Percentiles rank a stretch among this genome's conserved stretches.
These are phyloP conservation scores for Podospora pseudocomata DNA, from an alignment of 495 filamentous ascomycete species.

Conservation along the genomic window DNA sequence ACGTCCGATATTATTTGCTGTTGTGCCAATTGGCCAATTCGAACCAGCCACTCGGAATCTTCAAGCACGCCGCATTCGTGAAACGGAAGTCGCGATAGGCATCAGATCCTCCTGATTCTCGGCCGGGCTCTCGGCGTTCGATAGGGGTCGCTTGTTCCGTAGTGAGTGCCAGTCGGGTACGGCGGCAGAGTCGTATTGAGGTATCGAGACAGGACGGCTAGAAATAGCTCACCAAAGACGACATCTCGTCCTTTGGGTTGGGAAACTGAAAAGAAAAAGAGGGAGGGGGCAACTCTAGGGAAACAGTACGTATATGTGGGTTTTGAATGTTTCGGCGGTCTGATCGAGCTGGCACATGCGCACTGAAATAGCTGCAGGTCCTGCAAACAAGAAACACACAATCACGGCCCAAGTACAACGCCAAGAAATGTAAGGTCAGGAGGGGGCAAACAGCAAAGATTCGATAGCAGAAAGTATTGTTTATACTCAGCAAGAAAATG, in stretches of 20 bases:
- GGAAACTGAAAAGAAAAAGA: not conserved
- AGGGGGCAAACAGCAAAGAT: not conserved
- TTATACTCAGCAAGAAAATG: not conserved
- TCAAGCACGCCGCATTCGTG: not conserved
- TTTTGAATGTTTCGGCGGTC: not conserved
- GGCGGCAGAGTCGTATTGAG: not conserved
- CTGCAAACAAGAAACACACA: not conserved
- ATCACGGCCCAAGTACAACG: not conserved
- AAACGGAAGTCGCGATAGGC: not conserved
- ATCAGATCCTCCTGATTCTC: not conserved
- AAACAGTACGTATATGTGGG: not conserved
- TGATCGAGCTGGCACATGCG: not conserved
- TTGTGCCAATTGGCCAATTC: not conserved
- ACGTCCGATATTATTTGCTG: not conserved
- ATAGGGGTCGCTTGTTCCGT: not conserved
- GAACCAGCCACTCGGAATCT: not conserved
- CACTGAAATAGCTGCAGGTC: not conserved
- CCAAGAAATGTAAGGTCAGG: not conserved
- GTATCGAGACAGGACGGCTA: not conserved
- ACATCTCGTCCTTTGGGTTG: not conserved
- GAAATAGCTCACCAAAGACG: not conserved
- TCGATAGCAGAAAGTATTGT: not conserved
- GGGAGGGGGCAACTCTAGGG: not conserved
- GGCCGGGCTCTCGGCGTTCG: not conserved
- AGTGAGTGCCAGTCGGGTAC: not conserved